Evolutionary conservation across 2,329 filamentous ascomycete genomes (phyloP).

Genomic region (Diaporthe eres): DNA sequence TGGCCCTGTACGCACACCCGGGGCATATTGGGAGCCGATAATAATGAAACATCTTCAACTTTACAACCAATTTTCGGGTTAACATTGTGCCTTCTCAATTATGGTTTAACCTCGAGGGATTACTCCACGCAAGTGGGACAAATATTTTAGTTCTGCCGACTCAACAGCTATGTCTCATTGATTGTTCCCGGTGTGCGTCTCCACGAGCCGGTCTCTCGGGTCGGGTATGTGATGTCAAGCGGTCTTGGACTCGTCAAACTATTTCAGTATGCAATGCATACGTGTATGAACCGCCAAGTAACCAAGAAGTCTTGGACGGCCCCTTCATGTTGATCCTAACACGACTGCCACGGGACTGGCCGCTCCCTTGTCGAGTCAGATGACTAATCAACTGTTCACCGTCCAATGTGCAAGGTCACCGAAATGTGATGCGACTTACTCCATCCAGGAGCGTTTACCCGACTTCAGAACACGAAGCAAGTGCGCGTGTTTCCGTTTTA

Average conservation of each 20-base stretch:
- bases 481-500: not conserved
- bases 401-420: not conserved
- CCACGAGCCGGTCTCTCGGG: not conserved
- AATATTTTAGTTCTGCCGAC: fast-evolving
- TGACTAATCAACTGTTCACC: not conserved
- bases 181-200: too few relatives aligned
- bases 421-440: not conserved
- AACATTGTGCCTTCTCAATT: not conserved
- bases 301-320: slow-evolving; percentile 1
- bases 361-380: not conserved
- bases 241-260: not conserved
- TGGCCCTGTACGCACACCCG: fast-evolving
- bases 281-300: not conserved
- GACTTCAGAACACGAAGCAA: not conserved
- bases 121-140: too few relatives aligned
- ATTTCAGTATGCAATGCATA: not conserved
- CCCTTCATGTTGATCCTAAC: not conserved
- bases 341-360: not conserved
- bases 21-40: not conserved
- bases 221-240: not conserved
- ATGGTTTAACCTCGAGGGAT: not conserved
- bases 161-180: too few relatives aligned
- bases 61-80: not conserved
- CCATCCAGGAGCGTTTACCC: not conserved
- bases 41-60: not conserved